phyloP scores from a whole-genome alignment of 331 rosid species.

The Cydonia oblonga region DNA sequence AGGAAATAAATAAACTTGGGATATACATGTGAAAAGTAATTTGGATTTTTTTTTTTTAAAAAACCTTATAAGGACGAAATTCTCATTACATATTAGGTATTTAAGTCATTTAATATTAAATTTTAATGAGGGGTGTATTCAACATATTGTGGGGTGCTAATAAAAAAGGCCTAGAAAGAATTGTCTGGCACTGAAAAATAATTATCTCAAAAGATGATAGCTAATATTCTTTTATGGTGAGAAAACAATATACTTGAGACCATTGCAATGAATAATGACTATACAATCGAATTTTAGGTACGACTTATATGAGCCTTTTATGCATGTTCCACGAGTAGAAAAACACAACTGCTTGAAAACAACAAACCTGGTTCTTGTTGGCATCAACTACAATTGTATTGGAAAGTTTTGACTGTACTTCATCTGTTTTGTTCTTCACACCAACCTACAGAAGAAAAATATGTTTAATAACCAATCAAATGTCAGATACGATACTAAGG shows the following conservation, averaged over 20 bases:
- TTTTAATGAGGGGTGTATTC: no score
- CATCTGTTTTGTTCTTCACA: conserved; percentile 63
- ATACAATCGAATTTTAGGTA: neutral
- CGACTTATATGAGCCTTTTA: neutral
- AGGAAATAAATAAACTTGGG: no score
- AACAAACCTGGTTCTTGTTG: conserved; percentile 81
- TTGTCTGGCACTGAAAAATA: neutral
- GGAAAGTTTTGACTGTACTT: conserved; percentile 66
- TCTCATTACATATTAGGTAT: no score
- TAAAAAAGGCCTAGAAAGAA: no score
- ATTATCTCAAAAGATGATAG: neutral
- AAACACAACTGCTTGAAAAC: neutral
- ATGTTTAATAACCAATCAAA: neutral
- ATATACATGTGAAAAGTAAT: no score
- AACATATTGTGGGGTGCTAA: no score
- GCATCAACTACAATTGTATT: conserved; percentile 67
- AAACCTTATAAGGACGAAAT: no score
- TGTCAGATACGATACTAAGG: neutral
- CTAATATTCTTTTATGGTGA: neutral
- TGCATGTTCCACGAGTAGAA: neutral
- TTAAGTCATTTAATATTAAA: no score
- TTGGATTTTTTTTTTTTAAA: no score
- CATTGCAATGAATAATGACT: neutral
- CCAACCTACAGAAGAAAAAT: conserved; percentile 47
- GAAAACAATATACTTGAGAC: neutral